A percentile compares a stretch with the other conserved stretches of the same genome.
These are phyloP conservation scores for cucumber (Cucumis sativus) DNA, from an alignment of 306 rosid species.

Conservation along the genomic window DNA sequence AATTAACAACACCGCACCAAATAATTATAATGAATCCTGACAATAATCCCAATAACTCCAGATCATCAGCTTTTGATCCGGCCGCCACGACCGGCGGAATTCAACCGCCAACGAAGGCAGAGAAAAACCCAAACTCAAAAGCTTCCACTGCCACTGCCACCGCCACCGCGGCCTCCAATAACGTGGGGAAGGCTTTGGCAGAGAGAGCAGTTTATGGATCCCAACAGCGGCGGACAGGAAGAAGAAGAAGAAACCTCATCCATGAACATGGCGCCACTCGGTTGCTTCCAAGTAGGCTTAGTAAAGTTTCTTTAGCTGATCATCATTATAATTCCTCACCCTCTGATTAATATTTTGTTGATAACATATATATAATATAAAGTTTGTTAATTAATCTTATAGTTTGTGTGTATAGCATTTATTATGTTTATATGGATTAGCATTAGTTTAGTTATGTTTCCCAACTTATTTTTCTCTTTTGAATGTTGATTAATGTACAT, in stretches of 20 bases:
- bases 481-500: too few relatives aligned
- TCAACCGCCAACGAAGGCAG: constrained; percentile 19
- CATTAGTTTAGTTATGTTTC: too few relatives aligned
- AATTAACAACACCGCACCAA: not conserved
- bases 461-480: too few relatives aligned
- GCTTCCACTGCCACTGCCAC: not conserved
- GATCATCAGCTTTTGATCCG: constrained; percentile 11
- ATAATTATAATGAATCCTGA: constrained; percentile 36
- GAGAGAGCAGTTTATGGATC: constrained; percentile 50
- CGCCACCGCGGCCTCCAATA: not conserved
- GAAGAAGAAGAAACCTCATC: constrained; percentile 22
- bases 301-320: constrained; percentile 61
- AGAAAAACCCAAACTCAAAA: constrained; percentile 21
- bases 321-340: constrained; percentile 14
- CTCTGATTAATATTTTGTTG: not conserved
- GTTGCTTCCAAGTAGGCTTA: constrained; percentile 55
- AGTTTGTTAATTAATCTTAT: not conserved
- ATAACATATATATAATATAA: too few relatives aligned
- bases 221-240: constrained; percentile 25
- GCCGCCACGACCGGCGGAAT: not conserved
- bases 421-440: too few relatives aligned
- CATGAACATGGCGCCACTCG: constrained; percentile 5
- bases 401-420: too few relatives aligned
- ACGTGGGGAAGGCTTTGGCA: constrained; percentile 46
- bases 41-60: constrained; percentile 15